These are phyloP conservation scores for Lolium perenne DNA, from an alignment of 176 grass and related monocot species.

Conservation along the genomic window DNA sequence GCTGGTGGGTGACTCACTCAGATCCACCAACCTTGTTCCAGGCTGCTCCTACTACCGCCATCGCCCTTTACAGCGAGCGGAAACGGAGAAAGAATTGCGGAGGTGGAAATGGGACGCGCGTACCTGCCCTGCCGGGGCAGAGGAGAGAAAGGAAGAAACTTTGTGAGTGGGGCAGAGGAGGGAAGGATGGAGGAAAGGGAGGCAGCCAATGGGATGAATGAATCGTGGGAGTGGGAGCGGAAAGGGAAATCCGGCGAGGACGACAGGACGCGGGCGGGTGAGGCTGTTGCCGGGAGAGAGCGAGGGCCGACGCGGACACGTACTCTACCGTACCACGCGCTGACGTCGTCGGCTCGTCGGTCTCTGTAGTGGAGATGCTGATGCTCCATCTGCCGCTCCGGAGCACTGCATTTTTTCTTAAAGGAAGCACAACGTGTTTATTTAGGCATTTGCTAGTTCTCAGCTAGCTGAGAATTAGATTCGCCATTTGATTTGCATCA, in stretches of 20 bases:
- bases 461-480: no score
- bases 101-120: not conserved
- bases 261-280: not conserved
- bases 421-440: no score
- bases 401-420: no score
- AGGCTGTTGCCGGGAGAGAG: not conserved
- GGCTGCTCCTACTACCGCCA: not conserved
- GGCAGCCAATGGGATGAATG: not conserved
- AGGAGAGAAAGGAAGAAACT: not conserved
- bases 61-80: slow-evolving; percentile 26
- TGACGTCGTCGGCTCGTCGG: not conserved
- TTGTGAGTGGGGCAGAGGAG: not conserved
- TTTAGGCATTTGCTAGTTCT: no score
- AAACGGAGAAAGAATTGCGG: not conserved
- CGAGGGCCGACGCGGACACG: not conserved
- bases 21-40: slow-evolving; percentile 35
- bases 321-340: not conserved
- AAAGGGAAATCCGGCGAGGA: slow-evolving; percentile 1
- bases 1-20: not conserved
- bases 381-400: not conserved
- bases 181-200: not conserved
- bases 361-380: not conserved
- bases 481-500: no score
- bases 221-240: slow-evolving; percentile 6
- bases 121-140: not conserved